These are phyloP conservation scores for Rhexocercosporidium sp. DNA, from an alignment of 2,329 filamentous ascomycete species.

Conservation along the genomic window DNA sequence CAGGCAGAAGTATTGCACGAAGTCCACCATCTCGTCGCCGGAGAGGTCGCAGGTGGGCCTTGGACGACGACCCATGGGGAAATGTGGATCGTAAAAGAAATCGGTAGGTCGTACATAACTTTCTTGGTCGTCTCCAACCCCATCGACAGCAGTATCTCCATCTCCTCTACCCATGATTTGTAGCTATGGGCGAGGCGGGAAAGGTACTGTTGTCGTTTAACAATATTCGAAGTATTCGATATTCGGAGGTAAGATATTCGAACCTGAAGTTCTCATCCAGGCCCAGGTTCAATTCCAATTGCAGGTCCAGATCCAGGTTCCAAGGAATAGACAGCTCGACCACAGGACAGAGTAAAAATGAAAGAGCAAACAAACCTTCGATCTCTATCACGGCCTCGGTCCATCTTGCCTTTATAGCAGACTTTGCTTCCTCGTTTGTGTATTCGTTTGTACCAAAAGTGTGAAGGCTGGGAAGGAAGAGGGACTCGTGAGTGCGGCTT, in stretches of 20 bases:
- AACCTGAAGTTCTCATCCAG: not conserved
- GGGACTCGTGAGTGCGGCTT: not conserved
- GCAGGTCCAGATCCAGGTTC: not conserved
- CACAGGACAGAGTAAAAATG: slow-evolving; percentile 19
- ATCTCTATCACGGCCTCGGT: slow-evolving; percentile 49
- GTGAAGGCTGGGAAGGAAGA: not conserved
- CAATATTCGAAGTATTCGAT: not conserved
- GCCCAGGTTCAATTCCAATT: not conserved
- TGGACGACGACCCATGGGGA: not conserved
- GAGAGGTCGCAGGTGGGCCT: not conserved
- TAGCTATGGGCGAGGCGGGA: not conserved
- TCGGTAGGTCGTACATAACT: not conserved
- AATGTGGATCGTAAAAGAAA: not conserved
- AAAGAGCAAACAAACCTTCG: slow-evolving; percentile 45
- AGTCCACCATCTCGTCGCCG: no score
- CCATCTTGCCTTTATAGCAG: slow-evolving; percentile 23
- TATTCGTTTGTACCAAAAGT: not conserved
- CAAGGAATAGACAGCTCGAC: not conserved
- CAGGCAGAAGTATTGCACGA: not conserved
- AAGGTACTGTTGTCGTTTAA: not conserved
- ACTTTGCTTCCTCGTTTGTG: not conserved
- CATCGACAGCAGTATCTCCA: not conserved
- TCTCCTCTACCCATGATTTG: not conserved
- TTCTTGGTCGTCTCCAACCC: not conserved
- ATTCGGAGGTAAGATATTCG: not conserved